phyloP scores from a whole-genome alignment of 805 yeast species.

The Pichia thaimueangensis region DNA sequence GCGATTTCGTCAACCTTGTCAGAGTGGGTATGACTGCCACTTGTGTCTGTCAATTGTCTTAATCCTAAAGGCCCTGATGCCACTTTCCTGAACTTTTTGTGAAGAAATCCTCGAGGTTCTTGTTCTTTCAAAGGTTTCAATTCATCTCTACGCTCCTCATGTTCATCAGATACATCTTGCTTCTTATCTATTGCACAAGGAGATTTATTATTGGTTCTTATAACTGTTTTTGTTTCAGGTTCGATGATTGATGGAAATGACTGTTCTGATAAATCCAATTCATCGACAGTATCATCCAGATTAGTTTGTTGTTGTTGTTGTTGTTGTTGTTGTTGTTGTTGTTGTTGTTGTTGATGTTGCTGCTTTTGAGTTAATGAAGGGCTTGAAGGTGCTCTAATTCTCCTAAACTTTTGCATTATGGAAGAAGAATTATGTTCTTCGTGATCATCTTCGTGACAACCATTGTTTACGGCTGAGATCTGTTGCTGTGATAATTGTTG shows the following conservation, averaged over 20 bases:
- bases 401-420: slow-evolving; percentile 28
- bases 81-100: slow-evolving; percentile 55
- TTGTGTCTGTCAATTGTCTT: slow-evolving; percentile 28
- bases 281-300: slow-evolving; percentile 12
- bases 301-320: not conserved
- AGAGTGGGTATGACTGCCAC: not conserved
- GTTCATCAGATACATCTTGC: slow-evolving; percentile 1
- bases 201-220: no score
- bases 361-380: slow-evolving; percentile 17
- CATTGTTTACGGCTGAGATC: not conserved
- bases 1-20: slow-evolving; percentile 18
- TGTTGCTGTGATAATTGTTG: not conserved
- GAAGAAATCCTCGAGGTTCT: slow-evolving; percentile 22
- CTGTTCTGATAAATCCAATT: slow-evolving; percentile 25
- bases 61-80: slow-evolving; percentile 78
- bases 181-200: not conserved
- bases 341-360: slow-evolving; percentile 1
- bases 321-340: not conserved
- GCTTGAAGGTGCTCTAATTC: slow-evolving; percentile 31
- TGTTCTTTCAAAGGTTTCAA: slow-evolving; percentile 13
- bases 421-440: slow-evolving; percentile 19
- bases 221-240: not conserved
- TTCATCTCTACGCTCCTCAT: slow-evolving; percentile 13
- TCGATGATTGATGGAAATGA: not conserved
- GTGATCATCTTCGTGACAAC: slow-evolving; percentile 1